Conservation (phyloP, 2,329 filamentous ascomycete species). For the Penicillium sp. region DNA sequence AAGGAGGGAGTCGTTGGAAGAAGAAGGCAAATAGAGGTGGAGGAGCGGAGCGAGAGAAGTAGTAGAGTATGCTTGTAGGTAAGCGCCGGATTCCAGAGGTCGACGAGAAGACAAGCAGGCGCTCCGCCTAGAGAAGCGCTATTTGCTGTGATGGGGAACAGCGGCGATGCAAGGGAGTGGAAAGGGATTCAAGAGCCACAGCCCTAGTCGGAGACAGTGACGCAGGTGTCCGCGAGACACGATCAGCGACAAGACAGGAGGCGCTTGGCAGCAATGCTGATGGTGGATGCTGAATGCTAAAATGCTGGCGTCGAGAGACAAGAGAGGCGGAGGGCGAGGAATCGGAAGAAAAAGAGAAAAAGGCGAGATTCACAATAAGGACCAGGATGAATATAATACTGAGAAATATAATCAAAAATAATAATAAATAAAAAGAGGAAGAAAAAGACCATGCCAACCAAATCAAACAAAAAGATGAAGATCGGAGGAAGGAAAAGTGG, state of each 20-base stretch:
- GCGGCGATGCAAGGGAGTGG: constrained; percentile 30
- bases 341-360: constrained; percentile 7
- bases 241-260: constrained; percentile 27
- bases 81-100: constrained; percentile 25
- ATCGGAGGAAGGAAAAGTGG: constrained; percentile 24
- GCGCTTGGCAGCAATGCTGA: constrained; percentile 34
- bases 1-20: constrained; percentile 15
- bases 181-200: constrained; percentile 31
- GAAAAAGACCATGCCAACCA: constrained; percentile 7
- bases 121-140: constrained; percentile 21
- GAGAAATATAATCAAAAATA: constrained; percentile 1
- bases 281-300: constrained; percentile 23
- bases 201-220: constrained; percentile 30
- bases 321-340: neutral
- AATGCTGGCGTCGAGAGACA: constrained; percentile 5
- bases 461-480: constrained; percentile 24
- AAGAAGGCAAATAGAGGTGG: constrained; percentile 3
- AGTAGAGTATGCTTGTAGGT: constrained; percentile 23
- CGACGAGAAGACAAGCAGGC: constrained; percentile 24
- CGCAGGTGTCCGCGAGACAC: constrained; percentile 33
- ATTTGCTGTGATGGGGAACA: constrained; percentile 25
- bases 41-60: constrained; percentile 18
- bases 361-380: constrained; percentile 12
- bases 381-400: constrained; percentile 11
- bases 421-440: constrained; percentile 11